phyloP scores from a whole-genome alignment of 2,329 filamentous ascomycete genomes.

The Clonostachys rhizophaga region DNA sequence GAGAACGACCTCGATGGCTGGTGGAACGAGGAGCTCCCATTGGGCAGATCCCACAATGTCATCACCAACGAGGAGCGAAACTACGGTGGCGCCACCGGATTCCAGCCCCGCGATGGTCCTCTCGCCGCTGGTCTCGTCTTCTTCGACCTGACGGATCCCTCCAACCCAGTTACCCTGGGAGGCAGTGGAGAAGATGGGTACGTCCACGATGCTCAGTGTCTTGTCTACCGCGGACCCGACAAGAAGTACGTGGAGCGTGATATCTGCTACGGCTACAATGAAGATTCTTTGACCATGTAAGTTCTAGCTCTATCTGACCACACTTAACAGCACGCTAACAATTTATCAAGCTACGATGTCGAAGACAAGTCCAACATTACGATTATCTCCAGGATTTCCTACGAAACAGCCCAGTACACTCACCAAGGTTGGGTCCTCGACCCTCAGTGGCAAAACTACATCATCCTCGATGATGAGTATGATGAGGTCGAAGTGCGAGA shows the following conservation, averaged over 20 bases:
- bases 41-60: slow-evolving; percentile 41
- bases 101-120: slow-evolving; percentile 27
- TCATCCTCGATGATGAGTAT: slow-evolving; percentile 43
- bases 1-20: slow-evolving; percentile 20
- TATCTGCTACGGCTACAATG: slow-evolving; percentile 49
- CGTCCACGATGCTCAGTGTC: slow-evolving; percentile 40
- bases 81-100: slow-evolving; percentile 39
- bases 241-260: slow-evolving; percentile 34
- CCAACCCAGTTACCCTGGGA: slow-evolving; percentile 46
- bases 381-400: background rate
- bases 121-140: slow-evolving; percentile 51
- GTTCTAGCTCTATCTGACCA: background rate
- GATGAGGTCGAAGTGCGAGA: slow-evolving; percentile 35
- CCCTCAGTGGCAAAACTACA: slow-evolving; percentile 24
- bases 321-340: background rate
- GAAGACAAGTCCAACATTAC: slow-evolving; percentile 45
- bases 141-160: slow-evolving; percentile 49
- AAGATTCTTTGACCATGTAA: slow-evolving; percentile 40
- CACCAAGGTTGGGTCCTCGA: slow-evolving; percentile 50
- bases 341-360: slow-evolving; percentile 32
- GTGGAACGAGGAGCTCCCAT: slow-evolving; percentile 14
- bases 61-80: slow-evolving; percentile 39
- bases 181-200: slow-evolving; percentile 52
- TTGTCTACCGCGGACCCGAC: slow-evolving; percentile 18
- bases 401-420: slow-evolving; percentile 23